Percentiles rank a stretch among this genome's conserved stretches.
phyloP scores from a whole-genome alignment of 164 flowering plant genomes.

The Liriodendron chinense region DNA sequence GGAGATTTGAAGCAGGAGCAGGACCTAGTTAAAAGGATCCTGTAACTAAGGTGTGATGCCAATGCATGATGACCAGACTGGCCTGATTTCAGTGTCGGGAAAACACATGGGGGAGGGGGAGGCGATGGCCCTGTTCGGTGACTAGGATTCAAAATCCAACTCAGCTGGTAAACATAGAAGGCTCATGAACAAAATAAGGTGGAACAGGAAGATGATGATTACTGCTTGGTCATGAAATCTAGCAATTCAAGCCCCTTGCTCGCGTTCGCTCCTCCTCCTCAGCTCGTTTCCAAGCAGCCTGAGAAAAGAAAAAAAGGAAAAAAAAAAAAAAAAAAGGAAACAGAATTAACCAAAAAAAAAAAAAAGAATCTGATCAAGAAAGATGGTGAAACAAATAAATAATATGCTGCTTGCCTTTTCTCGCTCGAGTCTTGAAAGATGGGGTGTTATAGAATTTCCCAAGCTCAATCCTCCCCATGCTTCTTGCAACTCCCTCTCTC shows the following conservation, averaged over 20 bases:
- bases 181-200: no score
- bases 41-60: no score
- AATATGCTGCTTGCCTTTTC: constrained; percentile 55
- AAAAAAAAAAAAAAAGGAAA: neutral
- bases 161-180: no score
- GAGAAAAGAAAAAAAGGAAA: constrained; percentile 3
- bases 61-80: no score
- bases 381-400: neutral
- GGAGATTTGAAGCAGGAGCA: no score
- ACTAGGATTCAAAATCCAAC: no score
- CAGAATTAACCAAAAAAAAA: neutral
- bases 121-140: no score
- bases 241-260: constrained; percentile 5
- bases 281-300: constrained; percentile 96
- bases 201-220: no score
- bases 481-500: constrained; percentile 74
- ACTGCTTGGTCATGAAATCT: neutral
- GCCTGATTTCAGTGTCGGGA: no score
- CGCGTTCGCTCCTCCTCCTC: constrained; percentile 70
- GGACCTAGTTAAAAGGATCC: no score
- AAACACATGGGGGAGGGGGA: no score
- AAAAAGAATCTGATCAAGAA: neutral
- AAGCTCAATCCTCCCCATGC: constrained; percentile 92
- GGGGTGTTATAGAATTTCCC: constrained; percentile 77
- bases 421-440: constrained; percentile 67